Conservation (phyloP, 2,329 filamentous ascomycete species). For the Tolypocladium cylindrosporum region DNA sequence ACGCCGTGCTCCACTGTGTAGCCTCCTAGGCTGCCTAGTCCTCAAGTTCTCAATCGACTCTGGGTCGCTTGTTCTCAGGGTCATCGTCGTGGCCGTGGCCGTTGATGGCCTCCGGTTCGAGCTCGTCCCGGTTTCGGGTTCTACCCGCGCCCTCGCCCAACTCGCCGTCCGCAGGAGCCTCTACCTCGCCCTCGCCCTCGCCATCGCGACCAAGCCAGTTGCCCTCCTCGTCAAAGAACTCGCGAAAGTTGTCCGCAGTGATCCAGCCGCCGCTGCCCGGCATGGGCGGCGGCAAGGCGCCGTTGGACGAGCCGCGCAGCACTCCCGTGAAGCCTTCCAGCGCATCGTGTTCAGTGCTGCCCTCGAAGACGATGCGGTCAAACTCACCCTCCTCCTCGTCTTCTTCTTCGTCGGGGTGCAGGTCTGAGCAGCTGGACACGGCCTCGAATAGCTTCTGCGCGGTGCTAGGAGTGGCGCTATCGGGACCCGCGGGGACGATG, state of each 20-base stretch:
- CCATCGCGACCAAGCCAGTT: slow-evolving; percentile 55
- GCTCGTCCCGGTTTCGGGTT: slow-evolving; percentile 38
- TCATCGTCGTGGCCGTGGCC: slow-evolving; percentile 27
- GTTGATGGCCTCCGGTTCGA: slow-evolving; percentile 35
- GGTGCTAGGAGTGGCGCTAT: slow-evolving; percentile 11
- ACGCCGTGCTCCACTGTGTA: slow-evolving; percentile 9
- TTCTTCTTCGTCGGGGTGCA: slow-evolving; percentile 60
- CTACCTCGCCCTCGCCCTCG: slow-evolving; percentile 20
- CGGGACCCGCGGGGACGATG: slow-evolving; percentile 40
- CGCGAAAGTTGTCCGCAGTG: slow-evolving; percentile 80
- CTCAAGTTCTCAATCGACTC: slow-evolving; percentile 26
- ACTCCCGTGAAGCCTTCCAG: slow-evolving; percentile 49
- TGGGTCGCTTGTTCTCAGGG: slow-evolving; percentile 35
- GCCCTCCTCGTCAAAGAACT: slow-evolving; percentile 73
- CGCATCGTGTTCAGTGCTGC: slow-evolving; percentile 35
- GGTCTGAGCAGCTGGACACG: slow-evolving; percentile 63
- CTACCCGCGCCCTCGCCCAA: slow-evolving; percentile 57
- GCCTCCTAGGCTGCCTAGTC: background rate
- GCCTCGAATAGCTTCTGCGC: slow-evolving; percentile 50
- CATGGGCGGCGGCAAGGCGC: slow-evolving; percentile 53
- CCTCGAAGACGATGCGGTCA: slow-evolving; percentile 48
- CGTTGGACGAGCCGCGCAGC: slow-evolving; percentile 33
- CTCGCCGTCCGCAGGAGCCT: slow-evolving; percentile 23
- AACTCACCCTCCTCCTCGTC: slow-evolving; percentile 46
- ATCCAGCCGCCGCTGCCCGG: slow-evolving; percentile 76